Base-by-base conservation (phyloP, 2,329 filamentous ascomycete genomes). In the Cladophialophora exuberans region DNA sequence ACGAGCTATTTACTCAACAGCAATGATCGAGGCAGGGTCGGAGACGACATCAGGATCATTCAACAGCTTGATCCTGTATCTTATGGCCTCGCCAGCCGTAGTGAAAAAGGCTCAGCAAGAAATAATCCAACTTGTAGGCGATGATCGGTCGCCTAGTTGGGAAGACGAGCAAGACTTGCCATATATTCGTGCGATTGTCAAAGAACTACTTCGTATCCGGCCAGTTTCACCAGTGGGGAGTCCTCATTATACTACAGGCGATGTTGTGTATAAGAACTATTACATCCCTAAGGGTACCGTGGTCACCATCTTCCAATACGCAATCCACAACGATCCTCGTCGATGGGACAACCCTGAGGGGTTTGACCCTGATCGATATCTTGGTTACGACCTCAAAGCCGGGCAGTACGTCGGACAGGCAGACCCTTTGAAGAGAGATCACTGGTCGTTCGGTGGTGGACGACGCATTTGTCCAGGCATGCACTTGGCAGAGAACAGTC, bases 151-250 rank as follows among this genome's bases (percentile, higher is more conserved):
- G 4, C 81, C 81, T 0, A 66, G 64, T 23, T 77, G 76, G 63
- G 72, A 76, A 30, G 80, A 84, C 61, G 70, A 73, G 13, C 66
- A 71, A 0, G 65, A 69, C 1, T 64, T 84, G 4, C 80, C 80
- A 0, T 84, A 84, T 60, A 65, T 83, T 28, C 72, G 74, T n/a
- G 78, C 77, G 1, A 71, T 81, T 6, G 73, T 83, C 15, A 82
- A 83, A 55, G 83, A 85, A 56, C 72, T 79, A 1, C 68, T 83
- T 7, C 74, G 82, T 2, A 49, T 52, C 44, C 26, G 43, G 17
- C 69, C 69, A 3, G 59, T 62, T 3, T 54, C 52, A 2, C 62
- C 54, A 4, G 48, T 76, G 0, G 76, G 73, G 0, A 72, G 74
- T 1, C 79, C 79, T 0, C 79, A 82, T 52, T 75, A 75, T 1